These are phyloP conservation scores for Glycine latifolia DNA, from an alignment of 306 rosid species.

Conservation along the genomic window DNA sequence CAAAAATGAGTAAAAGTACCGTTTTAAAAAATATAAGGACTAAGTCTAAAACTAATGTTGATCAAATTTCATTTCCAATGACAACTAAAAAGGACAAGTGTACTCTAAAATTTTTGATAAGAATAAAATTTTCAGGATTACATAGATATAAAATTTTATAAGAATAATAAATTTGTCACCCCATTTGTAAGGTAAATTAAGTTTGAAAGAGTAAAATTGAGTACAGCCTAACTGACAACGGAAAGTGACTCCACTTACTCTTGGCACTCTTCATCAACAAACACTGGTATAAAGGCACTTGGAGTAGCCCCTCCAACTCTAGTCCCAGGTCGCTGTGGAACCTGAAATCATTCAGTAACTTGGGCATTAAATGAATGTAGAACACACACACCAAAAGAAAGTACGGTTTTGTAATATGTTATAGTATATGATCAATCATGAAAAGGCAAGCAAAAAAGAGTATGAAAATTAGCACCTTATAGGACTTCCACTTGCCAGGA, in stretches of 20 bases:
- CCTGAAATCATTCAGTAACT: constrained; percentile 56
- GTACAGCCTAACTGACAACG: not conserved
- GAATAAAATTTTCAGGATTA: not conserved
- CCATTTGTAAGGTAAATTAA: not conserved
- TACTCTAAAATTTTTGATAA: not conserved
- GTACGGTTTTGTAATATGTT: not conserved
- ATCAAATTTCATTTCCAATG: not conserved
- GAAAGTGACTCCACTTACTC: constrained; percentile 62
- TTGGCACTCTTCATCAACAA: constrained; percentile 81
- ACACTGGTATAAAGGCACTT: constrained; percentile 70
- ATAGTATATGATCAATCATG: not conserved
- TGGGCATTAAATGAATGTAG: constrained; percentile 11
- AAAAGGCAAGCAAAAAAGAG: not conserved
- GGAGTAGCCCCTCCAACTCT: constrained; percentile 57
- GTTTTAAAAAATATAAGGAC: too few relatives aligned
- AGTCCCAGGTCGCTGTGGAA: constrained; percentile 74
- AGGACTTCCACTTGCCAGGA: constrained; percentile 84
- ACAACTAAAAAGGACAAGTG: not conserved
- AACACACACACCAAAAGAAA: constrained; percentile 1
- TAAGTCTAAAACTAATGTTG: too few relatives aligned
- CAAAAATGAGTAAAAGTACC: too few relatives aligned
- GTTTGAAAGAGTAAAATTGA: constrained; percentile 7
- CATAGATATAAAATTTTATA: not conserved
- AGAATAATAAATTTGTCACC: not conserved
- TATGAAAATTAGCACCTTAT: constrained; percentile 57